These are phyloP conservation scores for Prunus fruticosa DNA, from an alignment of 306 rosid genomes.

Conservation along the genomic window DNA sequence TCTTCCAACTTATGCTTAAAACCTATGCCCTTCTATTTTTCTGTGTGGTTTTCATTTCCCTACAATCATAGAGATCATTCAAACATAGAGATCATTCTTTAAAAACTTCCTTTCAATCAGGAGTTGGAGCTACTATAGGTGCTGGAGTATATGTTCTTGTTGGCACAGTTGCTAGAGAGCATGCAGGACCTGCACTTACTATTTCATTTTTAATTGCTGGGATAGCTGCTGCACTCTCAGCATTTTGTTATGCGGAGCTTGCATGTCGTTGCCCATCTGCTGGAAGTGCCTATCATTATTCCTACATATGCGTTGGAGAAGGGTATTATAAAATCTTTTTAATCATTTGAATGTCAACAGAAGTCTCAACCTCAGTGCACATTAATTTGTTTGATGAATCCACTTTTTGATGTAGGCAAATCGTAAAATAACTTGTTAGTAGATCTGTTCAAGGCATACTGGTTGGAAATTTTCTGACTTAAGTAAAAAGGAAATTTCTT, in stretches of 20 bases:
- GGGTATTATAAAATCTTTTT: conserved; percentile 44
- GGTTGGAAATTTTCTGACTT: neutral
- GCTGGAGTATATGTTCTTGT: conserved; percentile 94
- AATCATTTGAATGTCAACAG: neutral
- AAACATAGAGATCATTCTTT: neutral
- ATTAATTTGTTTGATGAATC: neutral
- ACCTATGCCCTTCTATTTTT: neutral
- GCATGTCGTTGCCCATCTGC: conserved; percentile 92
- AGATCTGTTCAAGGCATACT: neutral
- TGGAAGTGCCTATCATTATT: conserved; percentile 93
- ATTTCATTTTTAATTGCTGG: conserved; percentile 83
- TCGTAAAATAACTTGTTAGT: neutral
- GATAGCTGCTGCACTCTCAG: conserved; percentile 88
- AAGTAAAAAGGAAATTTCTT: neutral
- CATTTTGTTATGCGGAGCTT: conserved; percentile 93
- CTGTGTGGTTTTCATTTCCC: neutral
- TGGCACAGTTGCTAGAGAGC: conserved; percentile 90
- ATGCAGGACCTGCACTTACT: conserved; percentile 76
- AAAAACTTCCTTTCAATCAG: conserved; percentile 27
- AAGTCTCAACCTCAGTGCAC: neutral
- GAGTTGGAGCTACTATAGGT: conserved; percentile 92
- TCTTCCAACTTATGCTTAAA: neutral
- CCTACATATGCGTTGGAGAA: conserved; percentile 91
- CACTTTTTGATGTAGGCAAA: neutral
- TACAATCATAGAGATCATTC: neutral